Evolutionary conservation across 345 rosid genomes (phyloP).

Genomic region (Excoecaria agallocha): DNA sequence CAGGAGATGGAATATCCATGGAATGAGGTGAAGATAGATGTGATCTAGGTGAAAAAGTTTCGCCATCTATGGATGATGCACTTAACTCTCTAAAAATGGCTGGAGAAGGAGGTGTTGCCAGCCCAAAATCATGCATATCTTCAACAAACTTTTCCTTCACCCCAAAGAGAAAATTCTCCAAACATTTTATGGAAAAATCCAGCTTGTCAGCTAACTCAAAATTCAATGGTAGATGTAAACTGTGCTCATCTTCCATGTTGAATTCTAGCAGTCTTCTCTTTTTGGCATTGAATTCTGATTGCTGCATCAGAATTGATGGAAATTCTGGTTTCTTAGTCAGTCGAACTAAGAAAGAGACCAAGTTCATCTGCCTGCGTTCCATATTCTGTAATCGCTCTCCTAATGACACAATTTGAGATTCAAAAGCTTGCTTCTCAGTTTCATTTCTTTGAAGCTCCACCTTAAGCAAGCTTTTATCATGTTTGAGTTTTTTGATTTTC

Average conservation of each 20-base stretch:
- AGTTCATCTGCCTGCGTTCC: slow-evolving; percentile 45
- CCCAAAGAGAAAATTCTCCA: slow-evolving; percentile 35
- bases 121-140: slow-evolving; percentile 25
- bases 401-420: slow-evolving; percentile 28
- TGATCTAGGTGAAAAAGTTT: slow-evolving; percentile 36
- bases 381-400: slow-evolving; percentile 33
- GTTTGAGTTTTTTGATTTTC: slow-evolving; percentile 37
- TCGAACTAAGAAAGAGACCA: slow-evolving; percentile 29
- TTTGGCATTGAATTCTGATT: slow-evolving; percentile 34
- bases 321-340: slow-evolving; percentile 37
- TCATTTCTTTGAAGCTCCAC: slow-evolving; percentile 36
- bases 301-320: slow-evolving; percentile 29
- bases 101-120: slow-evolving; percentile 13
- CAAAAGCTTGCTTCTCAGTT: slow-evolving; percentile 34
- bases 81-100: slow-evolving; percentile 14
- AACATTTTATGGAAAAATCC: slow-evolving; percentile 39
- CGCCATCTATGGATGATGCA: slow-evolving; percentile 33
- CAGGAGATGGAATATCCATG: slow-evolving; percentile 34
- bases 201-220: slow-evolving; percentile 37
- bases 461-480: slow-evolving; percentile 42
- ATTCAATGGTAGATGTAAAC: slow-evolving; percentile 9
- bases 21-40: slow-evolving; percentile 31
- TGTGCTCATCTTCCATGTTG: slow-evolving; percentile 4
- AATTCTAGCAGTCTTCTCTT: slow-evolving; percentile 39
- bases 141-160: slow-evolving; percentile 21